phyloP scores from a whole-genome alignment of 2,329 filamentous ascomycete genomes.

The Nemania diffusa region DNA sequence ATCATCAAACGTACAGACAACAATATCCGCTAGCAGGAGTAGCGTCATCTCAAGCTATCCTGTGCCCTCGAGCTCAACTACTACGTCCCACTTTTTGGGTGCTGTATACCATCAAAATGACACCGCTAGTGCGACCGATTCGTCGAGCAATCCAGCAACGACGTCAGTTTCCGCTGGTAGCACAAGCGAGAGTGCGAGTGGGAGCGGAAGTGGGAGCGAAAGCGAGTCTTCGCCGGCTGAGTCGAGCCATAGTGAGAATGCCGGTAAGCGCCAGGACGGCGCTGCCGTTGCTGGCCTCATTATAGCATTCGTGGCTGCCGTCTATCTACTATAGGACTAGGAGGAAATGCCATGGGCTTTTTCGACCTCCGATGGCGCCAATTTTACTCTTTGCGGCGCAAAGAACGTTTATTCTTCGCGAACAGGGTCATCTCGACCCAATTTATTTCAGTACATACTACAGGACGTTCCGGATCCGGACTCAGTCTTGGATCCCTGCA shows the following conservation, averaged over 20 bases:
- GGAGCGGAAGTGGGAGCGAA: conserved; percentile 28
- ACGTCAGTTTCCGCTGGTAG: conserved; percentile 35
- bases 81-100: conserved; percentile 48
- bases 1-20: conserved; percentile 16
- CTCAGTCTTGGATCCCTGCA: conserved; percentile 27
- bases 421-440: conserved; percentile 17
- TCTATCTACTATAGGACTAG: conserved; percentile 47
- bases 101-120: conserved; percentile 67
- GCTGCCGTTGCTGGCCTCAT: conserved; percentile 65
- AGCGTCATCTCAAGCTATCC: conserved; percentile 29
- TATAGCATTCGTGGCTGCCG: conserved; percentile 65
- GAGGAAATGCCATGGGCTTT: not conserved
- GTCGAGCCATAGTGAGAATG: conserved; percentile 50
- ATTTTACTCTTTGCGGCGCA: conserved; percentile 25
- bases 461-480: conserved; percentile 26
- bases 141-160: conserved; percentile 41
- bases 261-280: conserved; percentile 58
- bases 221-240: conserved; percentile 9
- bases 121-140: conserved; percentile 43
- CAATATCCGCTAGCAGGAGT: conserved; percentile 16
- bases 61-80: conserved; percentile 30
- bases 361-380: not conserved
- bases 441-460: conserved; percentile 37
- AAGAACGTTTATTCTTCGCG: conserved; percentile 24
- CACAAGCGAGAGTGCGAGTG: conserved; percentile 36